Conservation (phyloP, 1,139 yeast species). For the Candida sp. region DNA sequence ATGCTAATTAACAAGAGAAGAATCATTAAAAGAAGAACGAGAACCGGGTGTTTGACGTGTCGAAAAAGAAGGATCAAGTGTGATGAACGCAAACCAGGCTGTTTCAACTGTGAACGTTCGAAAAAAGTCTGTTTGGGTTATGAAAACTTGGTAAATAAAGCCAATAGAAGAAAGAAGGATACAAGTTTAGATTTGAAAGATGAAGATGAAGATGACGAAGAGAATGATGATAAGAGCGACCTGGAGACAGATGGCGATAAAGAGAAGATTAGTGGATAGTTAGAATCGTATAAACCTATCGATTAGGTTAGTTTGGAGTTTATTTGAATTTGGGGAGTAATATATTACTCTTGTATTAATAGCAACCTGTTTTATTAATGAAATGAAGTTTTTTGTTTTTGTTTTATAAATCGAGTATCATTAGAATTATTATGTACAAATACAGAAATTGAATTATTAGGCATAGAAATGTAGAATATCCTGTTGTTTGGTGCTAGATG, state of each 20-base stretch:
- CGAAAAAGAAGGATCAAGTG: conserved; percentile 70
- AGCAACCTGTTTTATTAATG: too few species aligned
- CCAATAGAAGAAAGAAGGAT: conserved; percentile 8
- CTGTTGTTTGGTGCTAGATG: too few species aligned
- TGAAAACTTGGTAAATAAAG: conserved; percentile 27
- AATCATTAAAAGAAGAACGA: conserved; percentile 52
- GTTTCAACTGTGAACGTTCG: conserved; percentile 70
- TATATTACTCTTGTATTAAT: too few species aligned
- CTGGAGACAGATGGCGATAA: conserved; percentile 3
- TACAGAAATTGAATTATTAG: too few species aligned
- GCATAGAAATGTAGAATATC: too few species aligned
- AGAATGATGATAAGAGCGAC: background rate
- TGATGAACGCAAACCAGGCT: conserved; percentile 72
- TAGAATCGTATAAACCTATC: background rate
- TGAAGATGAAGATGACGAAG: conserved; percentile 3
- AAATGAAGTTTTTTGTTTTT: too few species aligned
- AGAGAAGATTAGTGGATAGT: background rate
- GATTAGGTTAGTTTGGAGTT: background rate
- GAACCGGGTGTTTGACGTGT: conserved; percentile 77
- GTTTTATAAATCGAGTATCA: too few species aligned
- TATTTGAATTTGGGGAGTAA: too few species aligned
- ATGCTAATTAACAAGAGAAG: conserved; percentile 38
- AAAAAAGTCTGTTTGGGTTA: conserved; percentile 71
- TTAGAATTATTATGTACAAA: too few species aligned
- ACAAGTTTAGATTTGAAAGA: conserved; percentile 3